phyloP scores from a whole-genome alignment of 192 early-diverging fungal species.

The Umbelopsis isabellina region DNA sequence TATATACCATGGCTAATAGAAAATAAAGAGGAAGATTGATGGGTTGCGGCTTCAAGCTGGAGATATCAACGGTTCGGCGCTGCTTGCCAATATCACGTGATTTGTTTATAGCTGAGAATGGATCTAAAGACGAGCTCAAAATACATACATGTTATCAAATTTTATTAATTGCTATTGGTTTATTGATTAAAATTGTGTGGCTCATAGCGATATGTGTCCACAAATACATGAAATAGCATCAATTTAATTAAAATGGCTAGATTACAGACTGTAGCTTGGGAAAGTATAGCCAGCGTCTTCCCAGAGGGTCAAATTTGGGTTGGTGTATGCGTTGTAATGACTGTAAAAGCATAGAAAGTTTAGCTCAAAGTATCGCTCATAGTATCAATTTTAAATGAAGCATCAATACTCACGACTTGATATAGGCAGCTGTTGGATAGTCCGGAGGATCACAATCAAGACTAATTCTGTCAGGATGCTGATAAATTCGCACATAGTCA shows the following conservation, averaged over 20 bases:
- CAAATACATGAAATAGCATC: neutral
- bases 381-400: too few species aligned
- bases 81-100: neutral
- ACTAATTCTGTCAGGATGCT: constrained; percentile 12
- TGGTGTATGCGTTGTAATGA: constrained; percentile 21
- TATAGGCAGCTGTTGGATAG: constrained; percentile 9
- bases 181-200: too few species aligned
- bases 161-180: neutral
- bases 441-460: constrained; percentile 16
- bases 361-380: neutral
- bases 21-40: constrained; percentile 18
- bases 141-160: neutral
- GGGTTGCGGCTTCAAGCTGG: neutral
- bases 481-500: constrained; percentile 15
- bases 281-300: constrained; percentile 11
- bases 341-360: neutral
- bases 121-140: too few species aligned
- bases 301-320: constrained; percentile 16
- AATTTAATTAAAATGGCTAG: neutral
- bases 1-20: constrained; percentile 19
- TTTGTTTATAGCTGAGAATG: too few species aligned
- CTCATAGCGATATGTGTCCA: neutral
- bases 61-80: neutral
- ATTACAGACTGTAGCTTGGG: constrained; percentile 7
- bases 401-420: constrained; percentile 18